A percentile compares a stretch with the other conserved stretches of the same genome.
Conservation (phyloP, 441 rosid species). For the Adansonia rubrostipa region DNA sequence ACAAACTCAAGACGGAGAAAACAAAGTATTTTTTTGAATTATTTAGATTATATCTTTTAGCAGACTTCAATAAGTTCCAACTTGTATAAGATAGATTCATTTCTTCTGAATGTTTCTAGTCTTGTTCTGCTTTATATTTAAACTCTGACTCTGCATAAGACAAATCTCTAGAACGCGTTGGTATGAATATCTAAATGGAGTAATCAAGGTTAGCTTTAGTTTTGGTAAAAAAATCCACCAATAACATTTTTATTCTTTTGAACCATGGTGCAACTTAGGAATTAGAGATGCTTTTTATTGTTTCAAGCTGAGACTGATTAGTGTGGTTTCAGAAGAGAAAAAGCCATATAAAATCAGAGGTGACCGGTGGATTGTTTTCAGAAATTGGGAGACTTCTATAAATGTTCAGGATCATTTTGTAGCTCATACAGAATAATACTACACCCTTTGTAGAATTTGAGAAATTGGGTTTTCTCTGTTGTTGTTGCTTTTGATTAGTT, state of each 20-base stretch:
- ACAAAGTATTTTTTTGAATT: slow-evolving; percentile 26
- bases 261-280: not conserved
- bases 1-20: slow-evolving; percentile 56
- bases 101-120: not conserved
- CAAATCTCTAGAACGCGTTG: slow-evolving; percentile 33
- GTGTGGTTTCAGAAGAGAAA: slow-evolving; percentile 13
- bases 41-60: slow-evolving; percentile 15
- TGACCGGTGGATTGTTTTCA: too few species aligned
- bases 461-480: slow-evolving; percentile 24
- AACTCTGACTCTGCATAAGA: not conserved
- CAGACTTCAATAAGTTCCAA: slow-evolving; percentile 19
- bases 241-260: slow-evolving; percentile 41
- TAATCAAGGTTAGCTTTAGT: slow-evolving; percentile 35
- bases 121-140: slow-evolving; percentile 12
- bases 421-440: not conserved
- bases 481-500: slow-evolving; percentile 23
- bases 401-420: slow-evolving; percentile 13
- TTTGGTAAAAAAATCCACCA: slow-evolving; percentile 49
- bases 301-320: slow-evolving; percentile 1
- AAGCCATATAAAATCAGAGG: slow-evolving; percentile 23
- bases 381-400: not conserved
- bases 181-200: slow-evolving; percentile 35
- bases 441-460: not conserved
- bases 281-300: not conserved
- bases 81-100: not conserved